These are phyloP conservation scores for Ogataea trehaloabstinens DNA, from an alignment of 805 yeast species.

Conservation along the genomic window DNA sequence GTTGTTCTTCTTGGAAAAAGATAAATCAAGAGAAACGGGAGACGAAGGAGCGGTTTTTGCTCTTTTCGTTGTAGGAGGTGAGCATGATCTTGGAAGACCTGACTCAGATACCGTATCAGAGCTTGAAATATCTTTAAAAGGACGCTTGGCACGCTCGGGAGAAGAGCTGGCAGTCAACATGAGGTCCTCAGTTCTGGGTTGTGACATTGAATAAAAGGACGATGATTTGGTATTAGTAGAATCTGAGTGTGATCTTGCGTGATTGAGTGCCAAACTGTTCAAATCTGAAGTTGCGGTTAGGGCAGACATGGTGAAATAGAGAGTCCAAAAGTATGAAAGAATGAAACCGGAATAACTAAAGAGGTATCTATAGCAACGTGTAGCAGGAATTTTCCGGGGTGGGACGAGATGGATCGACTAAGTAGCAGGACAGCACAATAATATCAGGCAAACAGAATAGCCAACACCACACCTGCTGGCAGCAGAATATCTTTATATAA, in stretches of 20 bases:
- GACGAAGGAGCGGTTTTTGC: slow-evolving; percentile 33
- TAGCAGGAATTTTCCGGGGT: background rate
- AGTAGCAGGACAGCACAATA: background rate
- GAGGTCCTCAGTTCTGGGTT: slow-evolving; percentile 23
- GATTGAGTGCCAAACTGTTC: slow-evolving; percentile 16
- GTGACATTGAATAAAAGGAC: slow-evolving; percentile 22
- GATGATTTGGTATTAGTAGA: slow-evolving; percentile 27
- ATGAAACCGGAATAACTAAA: slow-evolving; percentile 1
- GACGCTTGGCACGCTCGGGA: slow-evolving; percentile 13
- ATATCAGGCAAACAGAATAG: too few relatives aligned
- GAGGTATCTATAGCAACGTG: slow-evolving; percentile 10
- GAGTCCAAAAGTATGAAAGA: background rate
- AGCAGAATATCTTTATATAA: background rate
- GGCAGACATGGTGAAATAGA: slow-evolving; percentile 13
- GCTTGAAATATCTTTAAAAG: slow-evolving; percentile 11
- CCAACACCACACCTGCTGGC: background rate
- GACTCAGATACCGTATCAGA: slow-evolving; percentile 8
- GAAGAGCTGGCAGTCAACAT: slow-evolving; percentile 11
- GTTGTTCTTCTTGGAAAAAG: slow-evolving; percentile 1
- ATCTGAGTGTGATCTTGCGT: slow-evolving; percentile 32
- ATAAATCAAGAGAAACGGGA: slow-evolving; percentile 13
- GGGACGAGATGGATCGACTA: background rate
- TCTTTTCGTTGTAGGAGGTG: slow-evolving; percentile 18
- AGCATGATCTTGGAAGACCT: slow-evolving; percentile 2
- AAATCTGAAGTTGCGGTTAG: slow-evolving; percentile 16